phyloP scores from a whole-genome alignment of 1,284 basidiomycete genomes.

The Microbotryomycetes sp. region DNA sequence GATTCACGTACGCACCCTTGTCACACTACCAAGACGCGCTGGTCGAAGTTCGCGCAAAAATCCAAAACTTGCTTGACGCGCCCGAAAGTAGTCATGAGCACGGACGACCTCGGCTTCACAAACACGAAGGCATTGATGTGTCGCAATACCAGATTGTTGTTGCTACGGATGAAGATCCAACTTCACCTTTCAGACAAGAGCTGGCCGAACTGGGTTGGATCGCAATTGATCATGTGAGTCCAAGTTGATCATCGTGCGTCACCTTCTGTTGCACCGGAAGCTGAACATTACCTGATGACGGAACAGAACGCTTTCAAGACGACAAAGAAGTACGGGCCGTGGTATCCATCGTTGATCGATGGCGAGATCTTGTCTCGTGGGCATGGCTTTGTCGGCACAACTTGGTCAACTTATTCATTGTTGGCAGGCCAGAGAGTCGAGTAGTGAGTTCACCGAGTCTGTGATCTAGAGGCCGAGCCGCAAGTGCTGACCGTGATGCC shows the following conservation, averaged over 20 bases:
- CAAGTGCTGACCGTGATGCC: not conserved
- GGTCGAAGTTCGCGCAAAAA: not conserved
- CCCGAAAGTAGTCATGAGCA: not conserved
- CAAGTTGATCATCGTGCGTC: no score
- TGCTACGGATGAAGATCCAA: not conserved
- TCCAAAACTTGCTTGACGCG: not conserved
- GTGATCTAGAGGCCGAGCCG: no score
- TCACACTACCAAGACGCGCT: not conserved
- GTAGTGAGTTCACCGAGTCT: not conserved
- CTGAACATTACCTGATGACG: not conserved
- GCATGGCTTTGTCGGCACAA: constrained; percentile 4
- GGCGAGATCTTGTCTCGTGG: not conserved
- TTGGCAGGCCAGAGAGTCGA: not conserved
- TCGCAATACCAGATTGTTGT: not conserved
- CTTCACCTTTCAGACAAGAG: not conserved
- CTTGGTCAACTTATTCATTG: constrained; percentile 1
- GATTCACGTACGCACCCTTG: not conserved
- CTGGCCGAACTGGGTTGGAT: not conserved
- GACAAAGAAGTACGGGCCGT: not conserved
- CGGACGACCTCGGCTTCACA: not conserved
- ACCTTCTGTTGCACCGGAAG: no score
- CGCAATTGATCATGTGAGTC: not conserved
- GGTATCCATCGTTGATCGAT: not conserved
- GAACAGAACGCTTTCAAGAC: not conserved
- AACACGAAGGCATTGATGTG: not conserved